Conservation (phyloP, 805 yeast genomes). For the Lachancea nothofagi region DNA sequence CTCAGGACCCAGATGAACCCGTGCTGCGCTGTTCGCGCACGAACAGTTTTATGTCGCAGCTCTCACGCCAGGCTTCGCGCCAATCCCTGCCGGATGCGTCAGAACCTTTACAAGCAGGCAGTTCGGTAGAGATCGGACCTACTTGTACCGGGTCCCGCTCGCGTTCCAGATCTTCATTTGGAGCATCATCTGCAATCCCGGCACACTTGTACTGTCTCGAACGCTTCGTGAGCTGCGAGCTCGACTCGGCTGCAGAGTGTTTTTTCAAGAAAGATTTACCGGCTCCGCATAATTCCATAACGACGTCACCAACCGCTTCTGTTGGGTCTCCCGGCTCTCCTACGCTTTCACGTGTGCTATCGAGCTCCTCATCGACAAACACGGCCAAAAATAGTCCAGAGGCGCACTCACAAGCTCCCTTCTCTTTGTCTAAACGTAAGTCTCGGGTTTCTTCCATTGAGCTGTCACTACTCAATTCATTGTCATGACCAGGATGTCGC, state of each 20-base stretch:
- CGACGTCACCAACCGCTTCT: constrained; percentile 4
- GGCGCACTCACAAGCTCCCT: neutral
- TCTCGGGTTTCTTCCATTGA: constrained; percentile 10
- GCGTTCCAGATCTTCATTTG: constrained; percentile 18
- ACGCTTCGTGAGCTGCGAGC: constrained; percentile 25
- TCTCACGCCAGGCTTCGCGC: constrained; percentile 12
- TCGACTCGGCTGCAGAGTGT: constrained; percentile 18
- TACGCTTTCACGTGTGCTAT: constrained; percentile 1
- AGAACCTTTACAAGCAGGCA: constrained; percentile 6
- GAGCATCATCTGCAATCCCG: constrained; percentile 17
- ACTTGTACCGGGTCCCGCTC: constrained; percentile 3
- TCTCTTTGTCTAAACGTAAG: constrained; percentile 3
- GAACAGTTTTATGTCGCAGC: constrained; percentile 9
- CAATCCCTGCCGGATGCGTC: constrained; percentile 9
- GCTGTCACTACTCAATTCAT: constrained; percentile 7
- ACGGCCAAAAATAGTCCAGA: constrained; percentile 1
- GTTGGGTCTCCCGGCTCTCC: constrained; percentile 5
- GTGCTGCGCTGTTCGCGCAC: constrained; percentile 13
- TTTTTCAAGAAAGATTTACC: constrained; percentile 7
- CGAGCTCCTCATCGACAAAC: neutral
- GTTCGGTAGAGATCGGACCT: constrained; percentile 2
- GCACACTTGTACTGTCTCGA: constrained; percentile 29
- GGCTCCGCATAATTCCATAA: neutral
- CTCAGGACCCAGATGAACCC: constrained; percentile 6
- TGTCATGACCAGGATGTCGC: no score